A percentile compares a stretch with the other conserved stretches of the same genome.
phyloP scores from a whole-genome alignment of 2,329 filamentous ascomycete genomes.

The Fusarium chaquense region DNA sequence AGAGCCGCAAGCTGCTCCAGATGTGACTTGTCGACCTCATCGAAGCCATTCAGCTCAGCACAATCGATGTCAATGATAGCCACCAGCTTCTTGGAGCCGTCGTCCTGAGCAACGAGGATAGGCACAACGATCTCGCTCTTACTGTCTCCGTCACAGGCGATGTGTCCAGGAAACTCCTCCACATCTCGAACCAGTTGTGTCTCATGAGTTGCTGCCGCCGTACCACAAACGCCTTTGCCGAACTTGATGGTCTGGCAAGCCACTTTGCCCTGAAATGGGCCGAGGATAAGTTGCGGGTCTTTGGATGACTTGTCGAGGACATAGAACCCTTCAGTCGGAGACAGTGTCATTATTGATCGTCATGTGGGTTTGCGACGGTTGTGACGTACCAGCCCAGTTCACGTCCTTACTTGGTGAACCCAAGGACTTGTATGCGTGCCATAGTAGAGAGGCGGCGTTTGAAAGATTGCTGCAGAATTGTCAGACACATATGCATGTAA shows the following conservation, averaged over 20 bases:
- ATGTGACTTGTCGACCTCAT: slow-evolving; percentile 72
- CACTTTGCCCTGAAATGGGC: slow-evolving; percentile 83
- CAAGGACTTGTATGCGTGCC: slow-evolving; percentile 83
- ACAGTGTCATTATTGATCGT: slow-evolving; percentile 20
- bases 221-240: slow-evolving; percentile 80
- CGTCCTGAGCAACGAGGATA: slow-evolving; percentile 60
- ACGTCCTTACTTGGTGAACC: slow-evolving; percentile 73
- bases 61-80: slow-evolving; percentile 88
- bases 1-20: slow-evolving; percentile 75
- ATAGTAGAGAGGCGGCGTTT: slow-evolving; percentile 80
- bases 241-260: slow-evolving; percentile 84
- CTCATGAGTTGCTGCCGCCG: slow-evolving; percentile 68
- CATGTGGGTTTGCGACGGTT: background rate
- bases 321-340: slow-evolving; percentile 73
- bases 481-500: slow-evolving; percentile 10
- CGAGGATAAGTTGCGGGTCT: slow-evolving; percentile 73
- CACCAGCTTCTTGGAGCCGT: slow-evolving; percentile 62
- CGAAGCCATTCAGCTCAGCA: slow-evolving; percentile 73
- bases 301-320: slow-evolving; percentile 66
- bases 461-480: slow-evolving; percentile 73
- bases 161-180: slow-evolving; percentile 80
- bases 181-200: slow-evolving; percentile 80
- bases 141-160: slow-evolving; percentile 82
- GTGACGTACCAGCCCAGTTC: slow-evolving; percentile 77
- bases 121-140: slow-evolving; percentile 87